Percentiles rank a stretch among this genome's conserved stretches.
Conservation (phyloP, 2,329 filamentous ascomycete species). For the Stagonosporopsis tanaceti region DNA sequence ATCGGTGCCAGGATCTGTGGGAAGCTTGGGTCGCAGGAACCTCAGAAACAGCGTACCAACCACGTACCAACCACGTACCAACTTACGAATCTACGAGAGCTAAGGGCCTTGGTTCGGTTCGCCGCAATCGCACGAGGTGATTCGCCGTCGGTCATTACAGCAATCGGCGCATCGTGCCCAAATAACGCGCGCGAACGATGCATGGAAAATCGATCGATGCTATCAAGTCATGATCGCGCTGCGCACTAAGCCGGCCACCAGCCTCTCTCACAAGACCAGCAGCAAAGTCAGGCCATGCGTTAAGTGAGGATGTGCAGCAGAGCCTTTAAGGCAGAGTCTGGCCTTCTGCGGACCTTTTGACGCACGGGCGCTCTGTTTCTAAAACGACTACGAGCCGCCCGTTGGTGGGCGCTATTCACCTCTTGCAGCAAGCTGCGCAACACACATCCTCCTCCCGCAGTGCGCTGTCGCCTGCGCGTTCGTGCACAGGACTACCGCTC, state of each 20-base stretch:
- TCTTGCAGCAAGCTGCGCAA: conserved; percentile 20
- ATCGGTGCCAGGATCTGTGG: conserved; percentile 1
- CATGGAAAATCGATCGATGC: conserved; percentile 1
- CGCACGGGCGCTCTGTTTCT: conserved; percentile 10
- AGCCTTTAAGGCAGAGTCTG: conserved; percentile 16
- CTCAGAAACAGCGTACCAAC: conserved; percentile 4
- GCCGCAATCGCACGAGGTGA: neutral
- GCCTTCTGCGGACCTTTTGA: conserved; percentile 13
- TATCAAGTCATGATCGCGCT: conserved; percentile 4
- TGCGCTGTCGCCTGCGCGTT: conserved; percentile 16
- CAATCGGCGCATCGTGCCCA: neutral
- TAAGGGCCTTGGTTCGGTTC: conserved; percentile 8
- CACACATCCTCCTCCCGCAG: conserved; percentile 11
- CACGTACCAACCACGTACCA: conserved; percentile 1
- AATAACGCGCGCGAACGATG: neutral
- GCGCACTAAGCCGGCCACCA: neutral
- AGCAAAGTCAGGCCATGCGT: conserved; percentile 20
- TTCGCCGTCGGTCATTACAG: conserved; percentile 8
- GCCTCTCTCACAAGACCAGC: conserved; percentile 1
- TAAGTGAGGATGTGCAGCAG: conserved; percentile 23
- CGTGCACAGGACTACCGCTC: conserved; percentile 16
- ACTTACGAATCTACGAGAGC: neutral
- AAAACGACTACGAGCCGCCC: conserved; percentile 18
- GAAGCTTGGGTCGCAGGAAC: conserved; percentile 12
- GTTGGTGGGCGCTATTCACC: conserved; percentile 14